Evolutionary conservation across 1,284 basidiomycete species (phyloP).

Genomic region (Rhodotorula sp.): DNA sequence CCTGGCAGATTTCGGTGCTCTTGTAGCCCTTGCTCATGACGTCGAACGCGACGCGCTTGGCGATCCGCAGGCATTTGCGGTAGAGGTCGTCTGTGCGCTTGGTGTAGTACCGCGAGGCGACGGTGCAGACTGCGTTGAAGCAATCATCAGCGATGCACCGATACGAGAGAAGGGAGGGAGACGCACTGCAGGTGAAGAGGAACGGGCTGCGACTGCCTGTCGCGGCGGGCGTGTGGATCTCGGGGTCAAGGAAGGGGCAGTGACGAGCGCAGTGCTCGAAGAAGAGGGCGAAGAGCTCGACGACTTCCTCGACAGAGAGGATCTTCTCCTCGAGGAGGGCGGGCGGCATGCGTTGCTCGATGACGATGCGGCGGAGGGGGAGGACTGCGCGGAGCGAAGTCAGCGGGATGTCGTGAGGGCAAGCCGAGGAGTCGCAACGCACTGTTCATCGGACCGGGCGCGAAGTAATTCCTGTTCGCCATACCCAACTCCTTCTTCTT

Average conservation of each 20-base stretch:
- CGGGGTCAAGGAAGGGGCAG: slow-evolving; percentile 68
- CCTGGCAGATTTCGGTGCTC: slow-evolving; percentile 68
- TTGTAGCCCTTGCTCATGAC: slow-evolving; percentile 62
- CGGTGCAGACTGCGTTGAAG: slow-evolving; percentile 65
- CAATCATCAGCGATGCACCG: slow-evolving; percentile 34
- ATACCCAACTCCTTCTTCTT: slow-evolving; percentile 60
- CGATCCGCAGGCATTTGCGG: slow-evolving; percentile 71
- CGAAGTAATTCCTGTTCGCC: slow-evolving; percentile 84
- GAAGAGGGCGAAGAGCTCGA: slow-evolving; percentile 84
- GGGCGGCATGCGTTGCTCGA: slow-evolving; percentile 62
- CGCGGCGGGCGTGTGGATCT: slow-evolving; percentile 86
- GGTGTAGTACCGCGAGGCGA: slow-evolving; percentile 85
- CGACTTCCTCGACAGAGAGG: slow-evolving; percentile 50
- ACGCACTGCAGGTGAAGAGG: slow-evolving; percentile 73
- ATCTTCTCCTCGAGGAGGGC: slow-evolving; percentile 50
- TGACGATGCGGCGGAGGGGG: slow-evolving; percentile 77
- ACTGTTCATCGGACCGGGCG: slow-evolving; percentile 63
- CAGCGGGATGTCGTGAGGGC: not conserved
- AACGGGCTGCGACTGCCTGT: slow-evolving; percentile 90
- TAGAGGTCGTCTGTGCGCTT: slow-evolving; percentile 75
- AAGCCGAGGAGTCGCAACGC: not conserved
- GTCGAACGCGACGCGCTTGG: slow-evolving; percentile 86
- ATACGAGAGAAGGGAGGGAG: too few relatives aligned
- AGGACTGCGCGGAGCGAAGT: slow-evolving; percentile 54
- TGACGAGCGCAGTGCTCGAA: slow-evolving; percentile 48